A percentile compares a stretch with the other conserved stretches of the same genome.
phyloP scores from a whole-genome alignment of 495 filamentous ascomycete genomes.

The Neurospora sp. region DNA sequence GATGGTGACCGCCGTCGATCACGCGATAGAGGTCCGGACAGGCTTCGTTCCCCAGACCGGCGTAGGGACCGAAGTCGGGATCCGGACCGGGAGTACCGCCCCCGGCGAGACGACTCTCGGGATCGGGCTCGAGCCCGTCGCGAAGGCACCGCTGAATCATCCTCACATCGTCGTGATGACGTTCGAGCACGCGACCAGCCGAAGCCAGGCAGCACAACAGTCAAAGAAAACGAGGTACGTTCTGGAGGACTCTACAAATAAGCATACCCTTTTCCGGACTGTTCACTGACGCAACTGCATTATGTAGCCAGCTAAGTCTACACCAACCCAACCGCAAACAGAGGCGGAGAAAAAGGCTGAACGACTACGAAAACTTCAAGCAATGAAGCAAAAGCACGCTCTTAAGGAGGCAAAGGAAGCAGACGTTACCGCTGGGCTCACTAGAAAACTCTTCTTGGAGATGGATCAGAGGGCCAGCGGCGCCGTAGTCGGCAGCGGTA shows the following conservation, averaged over 20 bases:
- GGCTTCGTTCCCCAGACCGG: slow-evolving; percentile 26
- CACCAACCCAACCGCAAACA: slow-evolving; percentile 46
- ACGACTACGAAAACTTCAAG: slow-evolving; percentile 71
- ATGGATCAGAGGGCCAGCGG: slow-evolving; percentile 62
- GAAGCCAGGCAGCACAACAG: slow-evolving; percentile 33
- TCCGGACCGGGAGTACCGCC: slow-evolving; percentile 52
- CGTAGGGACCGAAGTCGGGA: slow-evolving; percentile 50
- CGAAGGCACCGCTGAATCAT: slow-evolving; percentile 70
- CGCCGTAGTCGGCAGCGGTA: slow-evolving; percentile 27
- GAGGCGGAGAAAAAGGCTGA: slow-evolving; percentile 82
- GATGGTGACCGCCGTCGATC: slow-evolving; percentile 41
- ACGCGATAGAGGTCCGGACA: slow-evolving; percentile 53
- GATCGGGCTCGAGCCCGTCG: slow-evolving; percentile 58
- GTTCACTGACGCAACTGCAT: slow-evolving; percentile 9
- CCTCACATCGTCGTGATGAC: slow-evolving; percentile 57
- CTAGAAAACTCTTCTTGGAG: slow-evolving; percentile 59
- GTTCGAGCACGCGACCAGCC: slow-evolving; percentile 44
- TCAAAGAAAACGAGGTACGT: slow-evolving; percentile 43
- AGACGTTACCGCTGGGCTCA: slow-evolving; percentile 51
- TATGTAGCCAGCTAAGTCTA: slow-evolving; percentile 37
- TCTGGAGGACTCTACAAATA: slow-evolving; percentile 5
- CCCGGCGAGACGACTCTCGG: slow-evolving; percentile 72
- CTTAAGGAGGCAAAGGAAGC: slow-evolving; percentile 70
- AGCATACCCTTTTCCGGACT: neutral
- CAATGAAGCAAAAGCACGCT: slow-evolving; percentile 86